Conservation (phyloP, 2,329 filamentous ascomycete species). For the Coniochaeta sp. region DNA sequence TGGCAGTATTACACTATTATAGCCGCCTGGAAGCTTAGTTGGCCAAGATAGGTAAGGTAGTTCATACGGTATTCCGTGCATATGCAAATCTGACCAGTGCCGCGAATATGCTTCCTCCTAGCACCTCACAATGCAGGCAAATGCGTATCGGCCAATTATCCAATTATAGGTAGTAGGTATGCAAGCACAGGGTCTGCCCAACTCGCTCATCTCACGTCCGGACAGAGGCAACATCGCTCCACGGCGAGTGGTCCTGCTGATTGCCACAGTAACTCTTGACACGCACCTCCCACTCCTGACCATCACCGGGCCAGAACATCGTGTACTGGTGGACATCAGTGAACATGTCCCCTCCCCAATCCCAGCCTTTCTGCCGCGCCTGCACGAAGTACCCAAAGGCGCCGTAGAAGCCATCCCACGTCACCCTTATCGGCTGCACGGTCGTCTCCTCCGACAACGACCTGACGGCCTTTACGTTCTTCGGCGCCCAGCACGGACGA, state of each 20-base stretch:
- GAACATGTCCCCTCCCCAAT: background rate
- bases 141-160: too few relatives aligned
- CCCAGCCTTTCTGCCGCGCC: background rate
- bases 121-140: too few relatives aligned
- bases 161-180: too few relatives aligned
- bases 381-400: conserved; percentile 11
- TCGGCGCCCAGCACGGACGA: conserved; percentile 9
- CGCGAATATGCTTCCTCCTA: too few relatives aligned
- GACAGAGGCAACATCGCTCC: background rate
- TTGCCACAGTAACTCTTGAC: background rate
- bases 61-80: too few relatives aligned
- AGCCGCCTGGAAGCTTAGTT: too few relatives aligned
- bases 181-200: too few relatives aligned
- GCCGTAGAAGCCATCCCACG: conserved; percentile 17
- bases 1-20: too few relatives aligned
- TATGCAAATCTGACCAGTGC: too few relatives aligned
- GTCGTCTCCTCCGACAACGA: background rate
- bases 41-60: too few relatives aligned
- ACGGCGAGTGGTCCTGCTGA: background rate
- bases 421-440: conserved; percentile 10
- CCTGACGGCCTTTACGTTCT: conserved; percentile 6
- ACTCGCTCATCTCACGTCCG: background rate
- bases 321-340: background rate
- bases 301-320: background rate
- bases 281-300: background rate